Conservation (phyloP, 768 basidiomycete species). For the Sistotremastrum suecicum region DNA sequence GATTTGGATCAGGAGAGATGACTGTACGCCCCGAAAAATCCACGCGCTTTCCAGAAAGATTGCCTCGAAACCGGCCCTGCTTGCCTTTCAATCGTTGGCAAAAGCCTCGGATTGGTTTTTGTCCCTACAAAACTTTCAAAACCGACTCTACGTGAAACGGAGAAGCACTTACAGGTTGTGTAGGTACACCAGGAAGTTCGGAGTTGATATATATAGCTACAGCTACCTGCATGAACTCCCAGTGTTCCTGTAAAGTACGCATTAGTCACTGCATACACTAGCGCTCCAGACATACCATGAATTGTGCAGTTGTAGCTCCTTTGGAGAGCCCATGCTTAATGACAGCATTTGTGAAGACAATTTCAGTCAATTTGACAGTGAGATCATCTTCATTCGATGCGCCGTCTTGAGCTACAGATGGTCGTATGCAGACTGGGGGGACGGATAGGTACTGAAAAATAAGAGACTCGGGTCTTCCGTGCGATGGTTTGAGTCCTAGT, state of each 20-base stretch:
- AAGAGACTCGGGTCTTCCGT: conserved; percentile 91
- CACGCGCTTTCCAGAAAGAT: conserved; percentile 96
- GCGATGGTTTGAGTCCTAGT: conserved; percentile 75
- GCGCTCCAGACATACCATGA: conserved; percentile 46
- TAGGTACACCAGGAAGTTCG: conserved; percentile 84
- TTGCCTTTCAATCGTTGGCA: conserved; percentile 98
- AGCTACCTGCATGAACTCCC: conserved; percentile 91
- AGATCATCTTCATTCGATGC: conserved; percentile 98
- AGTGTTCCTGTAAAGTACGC: conserved; percentile 63
- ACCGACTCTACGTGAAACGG: not conserved
- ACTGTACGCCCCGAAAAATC: conserved; percentile 98
- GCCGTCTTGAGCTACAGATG: conserved; percentile 93
- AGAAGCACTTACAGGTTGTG: conserved; percentile 34
- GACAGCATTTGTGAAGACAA: conserved; percentile 85
- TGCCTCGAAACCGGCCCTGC: conserved; percentile 96
- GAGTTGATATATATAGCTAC: conserved; percentile 99
- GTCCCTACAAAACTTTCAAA: conserved; percentile 25
- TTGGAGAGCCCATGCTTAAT: conserved; percentile 83
- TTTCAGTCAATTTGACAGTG: conserved; percentile 94
- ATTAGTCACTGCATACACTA: not conserved
- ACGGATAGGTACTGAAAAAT: conserved; percentile 99
- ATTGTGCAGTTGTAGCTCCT: conserved; percentile 76
- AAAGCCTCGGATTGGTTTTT: conserved; percentile 94
- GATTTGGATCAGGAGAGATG: conserved; percentile 97
- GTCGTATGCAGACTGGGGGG: conserved; percentile 93